phyloP scores from a whole-genome alignment of 1,284 basidiomycete genomes.

The Cystobasidiaceae sp. region DNA sequence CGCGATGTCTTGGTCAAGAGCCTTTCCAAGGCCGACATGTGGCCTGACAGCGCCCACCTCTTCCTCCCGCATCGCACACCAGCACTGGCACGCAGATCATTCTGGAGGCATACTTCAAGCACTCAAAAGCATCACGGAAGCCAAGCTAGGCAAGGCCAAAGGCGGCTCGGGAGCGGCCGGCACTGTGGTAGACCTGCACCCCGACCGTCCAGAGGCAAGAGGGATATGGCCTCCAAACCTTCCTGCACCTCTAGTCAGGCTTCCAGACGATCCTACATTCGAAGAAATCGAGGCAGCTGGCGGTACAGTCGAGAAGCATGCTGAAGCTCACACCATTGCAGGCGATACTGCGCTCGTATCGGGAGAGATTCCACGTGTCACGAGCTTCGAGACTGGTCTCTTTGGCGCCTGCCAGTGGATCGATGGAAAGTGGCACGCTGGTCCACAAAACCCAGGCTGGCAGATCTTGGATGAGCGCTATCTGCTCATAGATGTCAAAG shows the following conservation, averaged over 20 bases:
- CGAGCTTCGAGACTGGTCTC: constrained; percentile 62
- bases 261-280: constrained; percentile 66
- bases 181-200: constrained; percentile 66
- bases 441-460: constrained; percentile 47
- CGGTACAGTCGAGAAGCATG: constrained; percentile 57
- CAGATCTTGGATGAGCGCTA: constrained; percentile 77
- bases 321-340: constrained; percentile 60
- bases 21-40: not conserved
- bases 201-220: constrained; percentile 63
- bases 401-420: constrained; percentile 64
- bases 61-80: not conserved
- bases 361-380: constrained; percentile 68
- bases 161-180: constrained; percentile 36
- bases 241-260: constrained; percentile 56
- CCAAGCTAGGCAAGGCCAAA: constrained; percentile 35
- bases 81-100: constrained; percentile 77
- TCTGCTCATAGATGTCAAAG: constrained; percentile 64
- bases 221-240: constrained; percentile 62
- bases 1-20: not conserved
- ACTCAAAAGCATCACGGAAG: constrained; percentile 54
- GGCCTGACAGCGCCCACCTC: not conserved
- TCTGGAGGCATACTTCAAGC: constrained; percentile 58
- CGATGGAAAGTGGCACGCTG: constrained; percentile 44
- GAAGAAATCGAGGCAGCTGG: constrained; percentile 57
- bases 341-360: constrained; percentile 63